A percentile compares a stretch with the other conserved stretches of the same genome.
Evolutionary conservation across 164 flowering plant genomes (phyloP).

Genomic region (Berberis vulgaris): DNA sequence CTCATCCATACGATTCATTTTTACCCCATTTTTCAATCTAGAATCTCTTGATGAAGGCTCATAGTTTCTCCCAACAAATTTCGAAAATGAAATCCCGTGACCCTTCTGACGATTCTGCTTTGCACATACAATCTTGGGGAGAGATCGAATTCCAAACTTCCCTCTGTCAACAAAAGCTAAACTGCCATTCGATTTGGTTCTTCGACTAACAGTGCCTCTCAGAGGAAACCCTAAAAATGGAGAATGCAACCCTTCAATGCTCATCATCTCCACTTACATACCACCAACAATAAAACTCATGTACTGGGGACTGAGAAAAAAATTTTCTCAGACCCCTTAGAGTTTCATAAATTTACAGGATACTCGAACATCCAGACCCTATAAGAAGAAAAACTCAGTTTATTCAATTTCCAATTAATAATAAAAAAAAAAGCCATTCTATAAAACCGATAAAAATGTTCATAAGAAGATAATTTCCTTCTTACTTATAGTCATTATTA

Average conservation of each 20-base stretch:
- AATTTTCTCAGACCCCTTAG: slow-evolving; percentile 65
- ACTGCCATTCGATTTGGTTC: slow-evolving; percentile 22
- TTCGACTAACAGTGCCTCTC: slow-evolving; percentile 16
- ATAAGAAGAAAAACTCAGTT: too few species aligned
- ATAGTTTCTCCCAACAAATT: slow-evolving; percentile 43
- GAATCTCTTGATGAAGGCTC: slow-evolving; percentile 31
- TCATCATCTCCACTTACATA: slow-evolving; percentile 36
- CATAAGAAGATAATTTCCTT: too few species aligned
- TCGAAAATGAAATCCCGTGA: slow-evolving; percentile 35
- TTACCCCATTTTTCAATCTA: slow-evolving; percentile 31
- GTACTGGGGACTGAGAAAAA: slow-evolving; percentile 63
- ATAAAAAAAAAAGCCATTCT: too few species aligned
- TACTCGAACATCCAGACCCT: slow-evolving; percentile 12
- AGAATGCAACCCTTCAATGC: slow-evolving; percentile 22
- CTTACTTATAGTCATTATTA: too few species aligned
- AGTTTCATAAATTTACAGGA: slow-evolving; percentile 13
- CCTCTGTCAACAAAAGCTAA: slow-evolving; percentile 15
- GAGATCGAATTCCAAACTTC: slow-evolving; percentile 14
- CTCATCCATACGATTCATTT: slow-evolving; percentile 47
- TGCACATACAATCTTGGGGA: slow-evolving; percentile 23
- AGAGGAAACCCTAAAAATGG: slow-evolving; percentile 52
- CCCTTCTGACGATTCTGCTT: slow-evolving; percentile 31
- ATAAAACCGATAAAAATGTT: too few species aligned
- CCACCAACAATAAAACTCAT: slow-evolving; percentile 19
- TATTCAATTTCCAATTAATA: too few species aligned